phyloP scores from a whole-genome alignment of 1,284 basidiomycete species.

The Psilocybe mexicana region DNA sequence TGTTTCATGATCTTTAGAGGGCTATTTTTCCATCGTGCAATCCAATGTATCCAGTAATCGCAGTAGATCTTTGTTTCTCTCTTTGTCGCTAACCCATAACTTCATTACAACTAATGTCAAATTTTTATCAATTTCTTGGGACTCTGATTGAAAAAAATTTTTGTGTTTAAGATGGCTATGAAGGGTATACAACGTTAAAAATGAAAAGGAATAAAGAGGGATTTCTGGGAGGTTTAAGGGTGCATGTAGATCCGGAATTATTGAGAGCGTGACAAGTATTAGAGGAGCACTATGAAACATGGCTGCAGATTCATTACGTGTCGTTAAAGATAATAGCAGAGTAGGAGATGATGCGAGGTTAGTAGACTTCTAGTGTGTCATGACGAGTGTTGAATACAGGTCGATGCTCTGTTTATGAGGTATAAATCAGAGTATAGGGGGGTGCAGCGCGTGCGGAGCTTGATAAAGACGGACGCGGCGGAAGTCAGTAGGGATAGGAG shows the following conservation, averaged over 20 bases:
- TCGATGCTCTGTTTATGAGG: neutral
- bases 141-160: neutral
- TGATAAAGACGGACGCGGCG: neutral
- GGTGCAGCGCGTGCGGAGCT: neutral
- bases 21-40: slow-evolving; percentile 11
- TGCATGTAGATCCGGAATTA: slow-evolving; percentile 12
- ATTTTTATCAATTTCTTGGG: neutral
- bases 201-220: neutral
- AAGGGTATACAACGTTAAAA: slow-evolving; percentile 15
- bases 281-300: slow-evolving; percentile 15
- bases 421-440: neutral
- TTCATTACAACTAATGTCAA: slow-evolving; percentile 7
- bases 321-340: slow-evolving; percentile 17
- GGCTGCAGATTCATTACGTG: slow-evolving; percentile 20
- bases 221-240: neutral
- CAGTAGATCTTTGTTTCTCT: slow-evolving; percentile 13
- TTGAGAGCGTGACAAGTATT: slow-evolving; percentile 8
- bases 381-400: neutral
- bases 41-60: slow-evolving; percentile 24
- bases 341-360: neutral
- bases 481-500: neutral
- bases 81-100: slow-evolving; percentile 10
- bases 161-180: neutral
- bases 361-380: neutral
- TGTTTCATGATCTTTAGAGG: slow-evolving; percentile 19